A percentile compares a stretch with the other conserved stretches of the same genome.
These are phyloP conservation scores for Solanum medicagineum DNA, from an alignment of 257 asterid genomes.

Conservation along the genomic window DNA sequence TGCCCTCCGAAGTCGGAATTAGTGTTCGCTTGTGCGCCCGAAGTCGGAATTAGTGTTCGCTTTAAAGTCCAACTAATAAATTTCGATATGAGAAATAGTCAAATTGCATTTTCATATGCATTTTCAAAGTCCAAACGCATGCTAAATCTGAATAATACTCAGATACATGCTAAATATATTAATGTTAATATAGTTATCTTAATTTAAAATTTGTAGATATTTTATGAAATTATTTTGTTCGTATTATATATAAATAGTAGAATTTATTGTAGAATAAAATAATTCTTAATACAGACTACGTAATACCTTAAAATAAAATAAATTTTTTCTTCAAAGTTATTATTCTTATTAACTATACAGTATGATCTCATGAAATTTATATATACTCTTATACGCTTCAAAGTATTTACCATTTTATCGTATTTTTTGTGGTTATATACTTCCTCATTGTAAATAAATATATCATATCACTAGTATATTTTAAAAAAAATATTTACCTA, in stretches of 20 bases:
- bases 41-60: rapidly evolving
- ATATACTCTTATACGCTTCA: not conserved
- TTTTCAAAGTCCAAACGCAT: too few species aligned
- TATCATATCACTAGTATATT: not conserved
- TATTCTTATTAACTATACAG: too few species aligned
- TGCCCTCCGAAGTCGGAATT: not conserved
- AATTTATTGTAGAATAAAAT: too few species aligned
- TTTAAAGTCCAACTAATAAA: not conserved
- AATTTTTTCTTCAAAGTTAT: too few species aligned
- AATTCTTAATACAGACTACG: too few species aligned
- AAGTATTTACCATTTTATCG: not conserved
- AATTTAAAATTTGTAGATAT: not conserved
- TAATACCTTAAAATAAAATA: too few species aligned
- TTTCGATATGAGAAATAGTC: not conserved
- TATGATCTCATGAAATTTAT: not conserved
- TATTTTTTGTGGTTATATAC: not conserved
- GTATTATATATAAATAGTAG: not conserved
- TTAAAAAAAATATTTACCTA: not conserved
- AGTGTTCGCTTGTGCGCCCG: not conserved
- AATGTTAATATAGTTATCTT: not conserved
- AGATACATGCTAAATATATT: too few species aligned
- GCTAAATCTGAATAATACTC: too few species aligned
- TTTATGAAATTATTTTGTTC: too few species aligned
- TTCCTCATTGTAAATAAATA: not conserved
- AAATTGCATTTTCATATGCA: too few species aligned